Evolutionary conservation across 805 yeast genomes (phyloP).

Genomic region (Isabelozyma gotoi): DNA sequence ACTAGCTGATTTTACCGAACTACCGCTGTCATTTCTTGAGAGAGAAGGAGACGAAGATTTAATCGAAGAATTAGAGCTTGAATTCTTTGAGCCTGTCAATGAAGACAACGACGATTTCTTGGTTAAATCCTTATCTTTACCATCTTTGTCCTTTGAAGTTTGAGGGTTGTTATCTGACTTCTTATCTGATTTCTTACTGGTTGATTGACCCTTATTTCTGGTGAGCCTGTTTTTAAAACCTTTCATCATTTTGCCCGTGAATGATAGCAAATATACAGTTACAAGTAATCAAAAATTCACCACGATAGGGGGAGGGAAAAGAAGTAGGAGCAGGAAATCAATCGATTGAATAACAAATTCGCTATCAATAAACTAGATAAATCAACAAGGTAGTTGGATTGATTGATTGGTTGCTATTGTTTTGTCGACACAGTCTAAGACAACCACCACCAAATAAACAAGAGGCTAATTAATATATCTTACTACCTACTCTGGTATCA

Average conservation of each 20-base stretch:
- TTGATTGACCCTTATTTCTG: slow-evolving; percentile 36
- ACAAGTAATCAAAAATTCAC: background rate
- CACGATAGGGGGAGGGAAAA: background rate
- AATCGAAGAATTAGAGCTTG: slow-evolving; percentile 17
- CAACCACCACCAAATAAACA: too few relatives aligned
- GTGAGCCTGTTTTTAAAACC: slow-evolving; percentile 48
- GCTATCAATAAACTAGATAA: too few relatives aligned
- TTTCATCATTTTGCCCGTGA: slow-evolving; percentile 38
- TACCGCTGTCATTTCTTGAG: slow-evolving; percentile 28
- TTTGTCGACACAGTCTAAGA: background rate
- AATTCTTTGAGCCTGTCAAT: slow-evolving; percentile 11
- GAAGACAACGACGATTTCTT: slow-evolving; percentile 6
- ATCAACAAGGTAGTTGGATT: too few relatives aligned
- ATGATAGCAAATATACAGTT: background rate
- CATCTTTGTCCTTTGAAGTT: background rate
- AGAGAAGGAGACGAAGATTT: slow-evolving; percentile 33
- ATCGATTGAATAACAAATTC: background rate
- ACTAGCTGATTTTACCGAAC: slow-evolving; percentile 20
- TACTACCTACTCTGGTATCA: background rate
- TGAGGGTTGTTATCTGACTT: slow-evolving; percentile 31
- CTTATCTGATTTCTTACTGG: slow-evolving; percentile 34
- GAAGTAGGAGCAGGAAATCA: slow-evolving; percentile 1
- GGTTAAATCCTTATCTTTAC: slow-evolving; percentile 2
- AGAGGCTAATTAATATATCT: background rate
- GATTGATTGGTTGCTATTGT: background rate